Conservation (phyloP, 768 basidiomycete genomes). For the Leucosporidium scottii region DNA sequence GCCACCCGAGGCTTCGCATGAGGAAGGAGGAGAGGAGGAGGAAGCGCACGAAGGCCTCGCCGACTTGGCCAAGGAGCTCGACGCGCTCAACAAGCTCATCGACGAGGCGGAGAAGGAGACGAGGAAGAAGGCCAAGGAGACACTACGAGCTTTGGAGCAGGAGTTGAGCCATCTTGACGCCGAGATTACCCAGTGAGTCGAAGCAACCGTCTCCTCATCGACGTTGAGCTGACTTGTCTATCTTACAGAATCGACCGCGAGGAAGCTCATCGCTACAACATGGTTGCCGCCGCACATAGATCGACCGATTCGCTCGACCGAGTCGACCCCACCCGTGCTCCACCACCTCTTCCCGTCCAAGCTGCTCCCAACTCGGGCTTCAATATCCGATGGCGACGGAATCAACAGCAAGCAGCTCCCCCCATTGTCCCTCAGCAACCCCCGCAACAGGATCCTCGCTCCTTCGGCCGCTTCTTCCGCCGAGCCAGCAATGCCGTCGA, state of each 20-base stretch:
- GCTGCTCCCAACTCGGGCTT: constrained; percentile 7
- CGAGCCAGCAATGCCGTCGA: background rate
- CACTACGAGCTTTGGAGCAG: constrained; percentile 17
- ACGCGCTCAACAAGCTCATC: constrained; percentile 28
- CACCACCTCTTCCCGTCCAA: background rate
- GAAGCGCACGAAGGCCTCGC: constrained; percentile 1
- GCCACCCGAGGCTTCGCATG: background rate
- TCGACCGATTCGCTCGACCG: background rate
- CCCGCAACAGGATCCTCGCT: constrained; percentile 2
- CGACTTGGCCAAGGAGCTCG: constrained; percentile 29
- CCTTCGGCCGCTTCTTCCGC: constrained; percentile 26
- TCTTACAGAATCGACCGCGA: constrained; percentile 27
- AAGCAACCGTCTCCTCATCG: too few relatives aligned
- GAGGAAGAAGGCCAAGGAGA: constrained; percentile 14
- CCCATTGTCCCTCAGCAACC: background rate
- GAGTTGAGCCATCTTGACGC: constrained; percentile 26
- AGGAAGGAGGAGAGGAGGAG: background rate
- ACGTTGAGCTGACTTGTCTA: background rate
- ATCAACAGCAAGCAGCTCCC: background rate
- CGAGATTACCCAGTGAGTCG: constrained; percentile 25
- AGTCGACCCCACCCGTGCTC: background rate
- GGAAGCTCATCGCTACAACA: constrained; percentile 19
- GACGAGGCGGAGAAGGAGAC: constrained; percentile 14
- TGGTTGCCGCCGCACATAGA: background rate
- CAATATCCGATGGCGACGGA: constrained; percentile 3